Evolutionary conservation across 768 basidiomycete species (phyloP).

Genomic region (Asterophora parasitica): DNA sequence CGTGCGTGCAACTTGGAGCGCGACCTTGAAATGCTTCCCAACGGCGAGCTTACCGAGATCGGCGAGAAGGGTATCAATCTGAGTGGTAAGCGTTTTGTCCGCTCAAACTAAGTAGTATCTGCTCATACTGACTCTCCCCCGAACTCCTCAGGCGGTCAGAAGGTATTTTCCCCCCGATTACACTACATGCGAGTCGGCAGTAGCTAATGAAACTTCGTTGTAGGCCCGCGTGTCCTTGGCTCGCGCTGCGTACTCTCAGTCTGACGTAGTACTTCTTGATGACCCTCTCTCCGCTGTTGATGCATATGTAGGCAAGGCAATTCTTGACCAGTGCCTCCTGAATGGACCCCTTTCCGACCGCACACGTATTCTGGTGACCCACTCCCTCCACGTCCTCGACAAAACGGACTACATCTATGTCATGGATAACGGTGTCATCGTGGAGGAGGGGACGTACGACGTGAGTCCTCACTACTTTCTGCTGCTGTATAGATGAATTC

Average conservation of each 20-base stretch:
- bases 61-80: slow-evolving; percentile 76
- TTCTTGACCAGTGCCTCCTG: slow-evolving; percentile 58
- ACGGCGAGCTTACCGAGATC: slow-evolving; percentile 67
- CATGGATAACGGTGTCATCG: slow-evolving; percentile 53
- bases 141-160: slow-evolving; percentile 29
- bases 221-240: slow-evolving; percentile 75
- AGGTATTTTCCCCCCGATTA: slow-evolving; percentile 19
- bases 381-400: slow-evolving; percentile 53
- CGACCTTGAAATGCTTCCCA: slow-evolving; percentile 66
- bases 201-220: not conserved
- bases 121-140: too few species aligned
- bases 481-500: not conserved
- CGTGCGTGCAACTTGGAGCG: slow-evolving; percentile 63
- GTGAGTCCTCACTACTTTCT: slow-evolving; percentile 25
- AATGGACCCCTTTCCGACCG: slow-evolving; percentile 46
- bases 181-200: not conserved
- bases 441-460: slow-evolving; percentile 58
- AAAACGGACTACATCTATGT: slow-evolving; percentile 62
- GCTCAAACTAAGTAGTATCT: too few species aligned
- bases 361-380: slow-evolving; percentile 61
- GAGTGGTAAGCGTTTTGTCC: slow-evolving; percentile 35
- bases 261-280: slow-evolving; percentile 75
- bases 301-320: slow-evolving; percentile 65
- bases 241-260: slow-evolving; percentile 67
- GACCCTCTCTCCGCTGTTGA: slow-evolving; percentile 81